These are phyloP conservation scores for Psophocarpus tetragonolobus DNA, from an alignment of 306 rosid genomes.

Conservation along the genomic window DNA sequence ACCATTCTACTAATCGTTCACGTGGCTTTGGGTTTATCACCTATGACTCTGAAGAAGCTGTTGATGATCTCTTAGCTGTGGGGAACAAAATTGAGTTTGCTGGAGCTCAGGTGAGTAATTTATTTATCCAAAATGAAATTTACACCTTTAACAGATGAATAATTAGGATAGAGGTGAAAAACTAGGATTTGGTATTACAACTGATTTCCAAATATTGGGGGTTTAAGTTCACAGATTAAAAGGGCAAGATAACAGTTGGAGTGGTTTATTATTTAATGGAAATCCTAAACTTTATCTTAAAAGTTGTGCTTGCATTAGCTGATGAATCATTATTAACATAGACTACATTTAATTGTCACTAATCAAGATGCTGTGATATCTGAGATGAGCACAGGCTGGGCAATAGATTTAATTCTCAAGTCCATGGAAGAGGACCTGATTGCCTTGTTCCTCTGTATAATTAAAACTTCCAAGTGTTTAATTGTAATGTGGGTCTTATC, in stretches of 20 bases:
- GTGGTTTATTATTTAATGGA: background rate
- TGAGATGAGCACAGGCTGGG: background rate
- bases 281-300: background rate
- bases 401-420: background rate
- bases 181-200: background rate
- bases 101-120: constrained; percentile 78
- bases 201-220: background rate
- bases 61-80: constrained; percentile 75
- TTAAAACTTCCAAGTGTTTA: background rate
- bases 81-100: constrained; percentile 92
- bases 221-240: background rate
- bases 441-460: background rate
- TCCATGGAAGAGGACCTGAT: background rate
- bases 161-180: background rate
- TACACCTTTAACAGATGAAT: background rate
- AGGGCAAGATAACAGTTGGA: background rate
- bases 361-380: background rate
- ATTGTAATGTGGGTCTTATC: background rate
- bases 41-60: constrained; percentile 80
- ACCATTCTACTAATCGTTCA: constrained; percentile 81
- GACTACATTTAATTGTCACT: background rate
- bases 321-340: background rate
- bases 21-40: constrained; percentile 89
- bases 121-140: background rate
- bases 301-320: background rate